Base-by-base conservation (phyloP, 495 filamentous ascomycete genomes). In the Xylaria curta region DNA sequence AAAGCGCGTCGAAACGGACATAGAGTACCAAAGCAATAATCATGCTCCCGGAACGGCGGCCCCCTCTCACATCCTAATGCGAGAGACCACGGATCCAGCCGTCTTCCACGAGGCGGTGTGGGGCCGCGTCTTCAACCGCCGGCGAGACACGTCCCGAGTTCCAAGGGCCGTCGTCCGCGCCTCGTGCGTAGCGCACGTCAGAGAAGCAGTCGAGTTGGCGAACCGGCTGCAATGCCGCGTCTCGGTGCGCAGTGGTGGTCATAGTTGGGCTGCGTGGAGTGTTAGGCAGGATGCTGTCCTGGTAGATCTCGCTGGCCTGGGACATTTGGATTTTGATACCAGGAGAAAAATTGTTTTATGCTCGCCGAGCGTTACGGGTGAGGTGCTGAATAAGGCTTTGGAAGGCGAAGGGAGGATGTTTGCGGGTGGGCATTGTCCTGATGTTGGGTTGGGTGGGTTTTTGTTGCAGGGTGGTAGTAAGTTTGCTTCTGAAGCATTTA, bases 381-480 rank as follows among this genome's bases (percentile, higher is more conserved):
- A 68, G 19, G 77, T 82, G 67, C 72, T 88, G 10, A 87, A 86
- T 74, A 75, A 71, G 0, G 75, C 75, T 53, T 73, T 89, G 38
- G 58, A 36, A 4, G 58, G 72, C 40, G 72, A 81, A 56, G 82
- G 78, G 0, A 68, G 81, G 28, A 82, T 87, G 78, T 89, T 88
- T 75, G 80, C 79, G 4, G 86, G 82, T 1, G 87, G 86, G 0
- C 87, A 89, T 75, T 89, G 86, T 73, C 87, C 87, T 6, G 86
- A 88, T 74, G 87, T 89, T 28, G 87, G 85, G 1, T 68, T 89
- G 12, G 87, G 87, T 6, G 87, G 87, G 0, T 89, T 88, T 67
- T 73, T 88, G 38, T 73, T 88, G 8, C 86, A 88, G 62, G 87
- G 87, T 5, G 87, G 87, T 0, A 87, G 61, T 64, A 64, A 64